phyloP scores from a whole-genome alignment of 805 yeast genomes.

The Barnettozyma populi region DNA sequence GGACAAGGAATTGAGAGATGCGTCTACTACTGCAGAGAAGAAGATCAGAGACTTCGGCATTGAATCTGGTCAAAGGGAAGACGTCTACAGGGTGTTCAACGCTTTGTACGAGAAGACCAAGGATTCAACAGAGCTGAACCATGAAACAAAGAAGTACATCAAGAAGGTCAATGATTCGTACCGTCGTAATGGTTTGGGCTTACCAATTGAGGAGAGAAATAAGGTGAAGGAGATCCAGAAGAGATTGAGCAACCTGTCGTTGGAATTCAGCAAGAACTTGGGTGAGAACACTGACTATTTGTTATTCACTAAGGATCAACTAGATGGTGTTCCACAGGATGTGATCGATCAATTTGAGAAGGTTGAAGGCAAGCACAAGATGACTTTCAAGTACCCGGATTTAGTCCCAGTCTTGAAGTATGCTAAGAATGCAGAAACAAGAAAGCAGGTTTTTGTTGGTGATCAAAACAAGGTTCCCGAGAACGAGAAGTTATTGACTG shows the following conservation, averaged over 20 bases:
- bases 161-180: slow-evolving; percentile 52
- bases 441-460: slow-evolving; percentile 60
- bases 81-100: slow-evolving; percentile 56
- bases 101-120: slow-evolving; percentile 39
- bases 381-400: slow-evolving; percentile 82
- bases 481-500: slow-evolving; percentile 54
- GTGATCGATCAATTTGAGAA: slow-evolving; percentile 53
- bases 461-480: slow-evolving; percentile 63
- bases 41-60: slow-evolving; percentile 50
- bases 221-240: slow-evolving; percentile 54
- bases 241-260: slow-evolving; percentile 49
- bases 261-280: slow-evolving; percentile 56
- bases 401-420: slow-evolving; percentile 70
- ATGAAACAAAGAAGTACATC: slow-evolving; percentile 53
- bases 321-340: slow-evolving; percentile 69
- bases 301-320: slow-evolving; percentile 55
- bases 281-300: slow-evolving; percentile 66
- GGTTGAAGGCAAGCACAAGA: slow-evolving; percentile 40
- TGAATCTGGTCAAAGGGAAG: slow-evolving; percentile 61
- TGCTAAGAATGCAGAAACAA: slow-evolving; percentile 57
- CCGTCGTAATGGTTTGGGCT: slow-evolving; percentile 64
- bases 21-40: slow-evolving; percentile 60
- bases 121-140: slow-evolving; percentile 31
- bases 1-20: slow-evolving; percentile 61
- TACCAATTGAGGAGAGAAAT: slow-evolving; percentile 49